Evolutionary conservation across 2,329 filamentous ascomycete genomes (phyloP).

Genomic region (Biscogniauxia mediterranea): DNA sequence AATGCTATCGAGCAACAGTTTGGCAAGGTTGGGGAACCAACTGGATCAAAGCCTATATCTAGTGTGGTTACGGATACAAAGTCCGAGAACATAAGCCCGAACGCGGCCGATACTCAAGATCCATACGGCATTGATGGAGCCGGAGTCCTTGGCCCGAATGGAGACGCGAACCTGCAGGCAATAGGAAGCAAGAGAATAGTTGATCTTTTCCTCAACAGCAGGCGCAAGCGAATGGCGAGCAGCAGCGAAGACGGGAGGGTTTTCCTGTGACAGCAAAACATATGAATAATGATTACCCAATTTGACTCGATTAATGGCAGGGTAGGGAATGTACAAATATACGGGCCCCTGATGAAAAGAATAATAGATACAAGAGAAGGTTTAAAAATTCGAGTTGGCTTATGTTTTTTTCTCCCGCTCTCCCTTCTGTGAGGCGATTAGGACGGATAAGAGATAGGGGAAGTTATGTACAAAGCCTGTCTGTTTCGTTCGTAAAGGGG

Average conservation of each 20-base stretch:
- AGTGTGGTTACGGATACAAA: constrained; percentile 6
- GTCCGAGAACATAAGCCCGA: constrained; percentile 28
- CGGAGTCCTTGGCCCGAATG: constrained; percentile 15
- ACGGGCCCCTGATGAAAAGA: background rate
- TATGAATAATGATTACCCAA: background rate
- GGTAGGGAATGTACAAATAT: background rate
- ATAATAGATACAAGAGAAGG: background rate
- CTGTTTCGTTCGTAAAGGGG: too few species aligned
- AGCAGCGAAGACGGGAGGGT: constrained; percentile 37
- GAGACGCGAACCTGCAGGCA: constrained; percentile 26
- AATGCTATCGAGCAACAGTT: constrained; percentile 17
- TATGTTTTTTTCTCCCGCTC: too few species aligned
- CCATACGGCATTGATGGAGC: constrained; percentile 18
- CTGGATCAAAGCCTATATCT: constrained; percentile 13
- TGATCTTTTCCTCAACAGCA: constrained; percentile 51
- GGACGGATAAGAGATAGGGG: too few species aligned
- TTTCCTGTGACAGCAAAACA: constrained; percentile 28
- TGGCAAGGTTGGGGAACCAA: constrained; percentile 8
- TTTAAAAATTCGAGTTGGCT: too few species aligned
- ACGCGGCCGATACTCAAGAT: constrained; percentile 11
- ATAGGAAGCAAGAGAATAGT: constrained; percentile 52
- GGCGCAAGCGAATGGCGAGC: constrained; percentile 42
- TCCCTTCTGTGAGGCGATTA: too few species aligned
- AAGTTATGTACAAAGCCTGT: too few species aligned
- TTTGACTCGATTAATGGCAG: background rate